Evolutionary conservation across 1,139 yeast genomes (phyloP), one percentile per base, ranked within the genome.

Genomic region (Nadsonia starkeyi-henricii): DNA sequence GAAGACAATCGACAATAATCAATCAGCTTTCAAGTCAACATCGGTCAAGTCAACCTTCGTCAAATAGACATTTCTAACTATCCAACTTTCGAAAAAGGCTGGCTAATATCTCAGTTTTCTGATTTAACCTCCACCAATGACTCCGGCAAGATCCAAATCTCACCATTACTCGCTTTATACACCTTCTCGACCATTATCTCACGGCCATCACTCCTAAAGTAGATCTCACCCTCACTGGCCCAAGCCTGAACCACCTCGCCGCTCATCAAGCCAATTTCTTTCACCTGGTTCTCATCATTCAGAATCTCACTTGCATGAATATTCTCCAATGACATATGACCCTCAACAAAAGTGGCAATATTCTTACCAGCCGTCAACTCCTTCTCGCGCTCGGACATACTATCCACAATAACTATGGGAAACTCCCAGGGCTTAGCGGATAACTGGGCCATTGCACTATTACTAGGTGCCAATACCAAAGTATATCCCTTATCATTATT

Each of bases 371-470:
- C 62, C 9, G 53, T 49, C 17, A 54, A 52, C 45, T 64, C 67
- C 46, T 57, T 56, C 45, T 59, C 59, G 46, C 53, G 52, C 44
- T 54, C 57, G 42, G 58, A 43, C 47, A 46, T 47, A 3, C 44
- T 46, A 43, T 50, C 54, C 18, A 50, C 51, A 3, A 54, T 53
- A n/a, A 55, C 53, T 18, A 48, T 45, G 18, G 67, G 67, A 53
- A 62, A 64, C 51, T 62, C 62, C 68, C 68, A 65, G 2, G 69
- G 69, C 52, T 65, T 65, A 36, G 56, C 54, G 3, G 58, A 44
- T 44, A 65, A 52, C 26, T 52, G 45, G 20, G 56, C 54, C 50
- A 65, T 56, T 12, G 66, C 69, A 12, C 46, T 52, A 48, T 65
- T 62, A 39, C 59, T 53, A 2, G 69, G 69, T 5, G 69, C 69